phyloP scores from a whole-genome alignment of 2,329 filamentous ascomycete species.

The Torrubiellomyces zombiae region DNA sequence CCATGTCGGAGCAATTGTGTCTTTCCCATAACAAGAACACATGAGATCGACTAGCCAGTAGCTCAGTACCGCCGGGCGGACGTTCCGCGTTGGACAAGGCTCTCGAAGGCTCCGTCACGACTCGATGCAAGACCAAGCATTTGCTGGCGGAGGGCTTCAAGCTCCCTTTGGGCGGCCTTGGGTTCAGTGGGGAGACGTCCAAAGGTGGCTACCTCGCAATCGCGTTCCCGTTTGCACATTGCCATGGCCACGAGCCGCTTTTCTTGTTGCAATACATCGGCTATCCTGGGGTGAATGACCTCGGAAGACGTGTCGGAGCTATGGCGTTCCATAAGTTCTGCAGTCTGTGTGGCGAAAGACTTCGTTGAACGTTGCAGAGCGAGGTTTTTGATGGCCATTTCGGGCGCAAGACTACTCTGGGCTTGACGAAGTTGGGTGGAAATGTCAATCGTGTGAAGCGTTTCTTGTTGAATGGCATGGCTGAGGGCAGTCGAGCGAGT shows the following conservation, averaged over 20 bases:
- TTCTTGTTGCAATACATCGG: constrained; percentile 42
- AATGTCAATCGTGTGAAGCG: constrained; percentile 20
- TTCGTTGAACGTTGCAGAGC: constrained; percentile 59
- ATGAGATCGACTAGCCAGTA: constrained; percentile 2
- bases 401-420: constrained; percentile 35
- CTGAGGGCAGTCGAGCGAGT: constrained; percentile 40
- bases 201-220: constrained; percentile 47
- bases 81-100: constrained; percentile 46
- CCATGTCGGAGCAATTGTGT: neutral
- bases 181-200: constrained; percentile 56
- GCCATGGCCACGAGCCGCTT: constrained; percentile 40
- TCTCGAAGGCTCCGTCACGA: constrained; percentile 62
- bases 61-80: constrained; percentile 24
- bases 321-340: constrained; percentile 41
- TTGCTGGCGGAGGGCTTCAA: constrained; percentile 50
- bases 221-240: constrained; percentile 39
- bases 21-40: neutral
- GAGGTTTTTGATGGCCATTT: constrained; percentile 52
- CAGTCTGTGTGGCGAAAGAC: constrained; percentile 45
- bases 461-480: constrained; percentile 35
- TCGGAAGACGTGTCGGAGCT: constrained; percentile 18
- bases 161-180: constrained; percentile 49
- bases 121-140: constrained; percentile 42
- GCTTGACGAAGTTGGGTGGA: constrained; percentile 25
- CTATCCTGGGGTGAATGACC: constrained; percentile 30